These are phyloP conservation scores for Phialocephala sp. DNA, from an alignment of 2,329 filamentous ascomycete genomes.

Conservation along the genomic window DNA sequence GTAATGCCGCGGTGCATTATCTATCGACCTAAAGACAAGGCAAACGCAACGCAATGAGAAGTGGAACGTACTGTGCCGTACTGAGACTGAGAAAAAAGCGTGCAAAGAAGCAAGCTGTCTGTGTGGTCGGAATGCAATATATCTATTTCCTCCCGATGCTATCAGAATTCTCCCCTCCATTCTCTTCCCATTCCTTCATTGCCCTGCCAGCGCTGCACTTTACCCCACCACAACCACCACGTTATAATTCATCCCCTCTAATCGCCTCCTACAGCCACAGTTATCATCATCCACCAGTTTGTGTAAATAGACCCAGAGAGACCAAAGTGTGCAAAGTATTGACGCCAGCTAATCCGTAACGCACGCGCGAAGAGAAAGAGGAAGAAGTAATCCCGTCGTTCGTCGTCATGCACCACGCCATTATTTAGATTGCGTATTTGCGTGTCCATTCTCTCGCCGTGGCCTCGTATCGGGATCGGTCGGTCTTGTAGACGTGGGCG, in stretches of 20 bases:
- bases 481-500: conserved; percentile 99
- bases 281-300: conserved; percentile 20
- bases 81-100: no score
- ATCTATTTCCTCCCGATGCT: conserved; percentile 36
- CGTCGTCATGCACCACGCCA: conserved; percentile 3
- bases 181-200: not conserved
- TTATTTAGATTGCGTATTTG: conserved; percentile 89
- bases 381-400: conserved; percentile 26
- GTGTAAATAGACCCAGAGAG: conserved; percentile 25
- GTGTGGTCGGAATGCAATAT: conserved; percentile 32
- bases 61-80: not conserved
- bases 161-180: conserved; percentile 21
- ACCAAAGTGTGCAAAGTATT: conserved; percentile 34
- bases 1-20: not conserved
- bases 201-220: not conserved
- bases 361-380: conserved; percentile 30
- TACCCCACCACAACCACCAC: conserved; percentile 12
- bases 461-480: conserved; percentile 92
- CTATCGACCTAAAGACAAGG: not conserved
- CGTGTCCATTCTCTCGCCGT: conserved; percentile 98
- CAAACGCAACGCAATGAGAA: not conserved
- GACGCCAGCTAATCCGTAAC: conserved; percentile 40
- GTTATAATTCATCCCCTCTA: not conserved
- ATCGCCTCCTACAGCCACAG: not conserved
- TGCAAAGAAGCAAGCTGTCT: conserved; percentile 7